A percentile compares a stretch with the other conserved stretches of the same genome.
phyloP scores from a whole-genome alignment of 805 yeast genomes.

The Suhomyces canberraensis region DNA sequence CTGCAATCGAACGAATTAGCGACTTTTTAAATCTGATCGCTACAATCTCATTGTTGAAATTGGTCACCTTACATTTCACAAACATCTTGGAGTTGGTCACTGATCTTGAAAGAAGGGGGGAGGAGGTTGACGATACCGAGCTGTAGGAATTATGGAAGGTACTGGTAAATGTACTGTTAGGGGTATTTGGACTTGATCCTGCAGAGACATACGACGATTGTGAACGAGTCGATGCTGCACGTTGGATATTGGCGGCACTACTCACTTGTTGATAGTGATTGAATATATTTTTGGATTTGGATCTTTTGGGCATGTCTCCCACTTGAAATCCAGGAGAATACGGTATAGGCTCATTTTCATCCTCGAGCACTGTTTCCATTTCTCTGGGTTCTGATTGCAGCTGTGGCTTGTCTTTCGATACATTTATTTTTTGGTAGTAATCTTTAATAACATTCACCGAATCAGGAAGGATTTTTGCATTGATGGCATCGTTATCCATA shows the following conservation, averaged over 20 bases:
- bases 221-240: constrained; percentile 3
- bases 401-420: not conserved
- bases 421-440: constrained; percentile 4
- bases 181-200: constrained; percentile 2
- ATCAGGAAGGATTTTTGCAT: constrained; percentile 18
- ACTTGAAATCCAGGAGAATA: constrained; percentile 5
- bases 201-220: constrained; percentile 1
- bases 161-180: constrained; percentile 6
- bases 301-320: constrained; percentile 16
- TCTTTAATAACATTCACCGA: constrained; percentile 13
- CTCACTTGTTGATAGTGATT: constrained; percentile 28
- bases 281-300: constrained; percentile 26
- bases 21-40: constrained; percentile 23
- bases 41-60: constrained; percentile 24
- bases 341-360: constrained; percentile 6
- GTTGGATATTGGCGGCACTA: constrained; percentile 7
- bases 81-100: constrained; percentile 1
- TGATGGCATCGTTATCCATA: constrained; percentile 20
- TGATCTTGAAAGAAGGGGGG: constrained; percentile 9
- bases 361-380: constrained; percentile 1
- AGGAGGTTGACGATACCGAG: constrained; percentile 4
- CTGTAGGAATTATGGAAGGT: constrained; percentile 2
- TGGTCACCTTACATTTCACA: constrained; percentile 29
- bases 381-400: not conserved
- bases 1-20: constrained; percentile 18